These are phyloP conservation scores for Tephrocybe sp. DNA, from an alignment of 768 basidiomycete genomes.

Conservation along the genomic window DNA sequence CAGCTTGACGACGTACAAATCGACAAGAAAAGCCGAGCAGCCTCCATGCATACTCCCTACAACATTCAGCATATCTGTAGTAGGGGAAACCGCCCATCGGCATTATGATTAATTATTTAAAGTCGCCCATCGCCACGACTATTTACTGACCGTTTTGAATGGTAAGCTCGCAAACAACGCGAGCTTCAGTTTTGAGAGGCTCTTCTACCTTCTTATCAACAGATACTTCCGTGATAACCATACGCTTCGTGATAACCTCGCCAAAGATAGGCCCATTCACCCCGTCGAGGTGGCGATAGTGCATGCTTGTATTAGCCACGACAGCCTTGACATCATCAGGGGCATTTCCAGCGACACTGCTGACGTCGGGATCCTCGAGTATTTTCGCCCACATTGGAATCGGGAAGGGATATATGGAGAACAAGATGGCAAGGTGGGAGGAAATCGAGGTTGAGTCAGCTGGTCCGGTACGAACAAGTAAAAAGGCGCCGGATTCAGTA, in stretches of 20 bases:
- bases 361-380: constrained; percentile 15
- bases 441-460: background rate
- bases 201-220: constrained; percentile 42
- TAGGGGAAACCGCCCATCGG: background rate
- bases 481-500: background rate
- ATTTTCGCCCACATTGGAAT: constrained; percentile 1
- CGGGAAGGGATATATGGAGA: background rate
- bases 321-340: constrained; percentile 26
- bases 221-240: constrained; percentile 38
- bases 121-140: background rate
- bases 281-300: constrained; percentile 11
- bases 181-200: constrained; percentile 38
- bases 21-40: constrained; percentile 52
- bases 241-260: constrained; percentile 13
- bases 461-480: constrained; percentile 7
- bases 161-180: constrained; percentile 42
- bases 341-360: constrained; percentile 26
- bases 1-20: constrained; percentile 39
- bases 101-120: too few species aligned
- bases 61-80: constrained; percentile 54
- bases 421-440: background rate
- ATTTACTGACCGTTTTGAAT: constrained; percentile 38
- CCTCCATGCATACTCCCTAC: constrained; percentile 48
- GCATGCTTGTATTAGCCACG: constrained; percentile 16
- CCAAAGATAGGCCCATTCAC: constrained; percentile 18